Conservation (phyloP, 1,284 basidiomycete species). For the Cryptococcus floricola region DNA sequence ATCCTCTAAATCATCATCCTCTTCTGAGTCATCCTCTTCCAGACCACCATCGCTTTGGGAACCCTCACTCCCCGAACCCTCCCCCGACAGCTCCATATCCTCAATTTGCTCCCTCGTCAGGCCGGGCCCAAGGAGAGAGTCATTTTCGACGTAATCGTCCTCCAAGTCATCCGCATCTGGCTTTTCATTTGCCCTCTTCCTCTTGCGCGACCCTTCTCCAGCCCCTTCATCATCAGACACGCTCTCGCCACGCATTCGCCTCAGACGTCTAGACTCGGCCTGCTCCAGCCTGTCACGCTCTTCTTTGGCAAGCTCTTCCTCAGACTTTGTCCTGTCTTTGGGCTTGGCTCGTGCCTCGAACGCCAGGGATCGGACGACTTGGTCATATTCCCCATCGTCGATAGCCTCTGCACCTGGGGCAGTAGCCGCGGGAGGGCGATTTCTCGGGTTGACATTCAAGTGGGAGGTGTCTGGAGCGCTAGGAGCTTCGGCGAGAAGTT, state of each 20-base stretch:
- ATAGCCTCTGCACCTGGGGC: constrained; percentile 26
- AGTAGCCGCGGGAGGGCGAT: background rate
- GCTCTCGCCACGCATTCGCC: constrained; percentile 82
- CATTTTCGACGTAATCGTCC: constrained; percentile 67
- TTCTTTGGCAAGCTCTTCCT: constrained; percentile 86
- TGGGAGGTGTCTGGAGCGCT: constrained; percentile 33
- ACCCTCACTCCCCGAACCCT: constrained; percentile 34
- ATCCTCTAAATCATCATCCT: constrained; percentile 34
- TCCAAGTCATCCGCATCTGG: constrained; percentile 77
- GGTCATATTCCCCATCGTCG: constrained; percentile 66
- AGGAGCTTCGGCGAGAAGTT: constrained; percentile 64
- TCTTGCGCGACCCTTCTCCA: constrained; percentile 42
- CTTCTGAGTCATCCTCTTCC: constrained; percentile 33
- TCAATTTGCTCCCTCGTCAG: constrained; percentile 49
- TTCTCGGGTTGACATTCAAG: constrained; percentile 24
- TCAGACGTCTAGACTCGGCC: constrained; percentile 72
- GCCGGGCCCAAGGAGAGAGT: constrained; percentile 55
- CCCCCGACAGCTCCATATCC: constrained; percentile 30
- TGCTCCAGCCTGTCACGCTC: constrained; percentile 82
- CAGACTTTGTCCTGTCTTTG: constrained; percentile 93
- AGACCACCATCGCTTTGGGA: constrained; percentile 30
- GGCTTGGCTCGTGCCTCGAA: constrained; percentile 92
- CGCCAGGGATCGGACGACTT: constrained; percentile 83
- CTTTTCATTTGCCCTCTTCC: constrained; percentile 55
- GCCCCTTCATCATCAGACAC: constrained; percentile 61